Evolutionary conservation across 2,329 filamentous ascomycete genomes (phyloP).

Genomic region (Metarhizium guizhouense): DNA sequence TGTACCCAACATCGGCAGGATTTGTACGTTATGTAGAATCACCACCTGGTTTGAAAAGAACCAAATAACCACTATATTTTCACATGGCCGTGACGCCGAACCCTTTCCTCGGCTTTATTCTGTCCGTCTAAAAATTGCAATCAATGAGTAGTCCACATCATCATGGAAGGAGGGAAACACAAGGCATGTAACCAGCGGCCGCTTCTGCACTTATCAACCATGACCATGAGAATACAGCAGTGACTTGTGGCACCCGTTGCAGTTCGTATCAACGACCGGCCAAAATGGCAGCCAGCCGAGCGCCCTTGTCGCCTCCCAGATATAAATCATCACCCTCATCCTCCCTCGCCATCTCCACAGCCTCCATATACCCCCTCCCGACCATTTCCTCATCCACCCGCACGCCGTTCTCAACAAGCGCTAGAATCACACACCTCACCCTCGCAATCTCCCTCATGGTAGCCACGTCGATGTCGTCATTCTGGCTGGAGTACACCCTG

Average conservation of each 20-base stretch:
- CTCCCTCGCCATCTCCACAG: slow-evolving; percentile 62
- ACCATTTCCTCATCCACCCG: slow-evolving; percentile 88
- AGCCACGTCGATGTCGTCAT: slow-evolving; percentile 68
- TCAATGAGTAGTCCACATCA: background rate
- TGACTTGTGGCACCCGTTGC: background rate
- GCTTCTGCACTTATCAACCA: background rate
- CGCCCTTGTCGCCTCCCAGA: slow-evolving; percentile 48
- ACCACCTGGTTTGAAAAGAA: background rate
- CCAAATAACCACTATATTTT: background rate
- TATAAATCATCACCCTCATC: slow-evolving; percentile 52
- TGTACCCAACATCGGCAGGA: background rate
- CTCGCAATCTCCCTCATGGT: slow-evolving; percentile 84
- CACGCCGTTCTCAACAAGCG: slow-evolving; percentile 72
- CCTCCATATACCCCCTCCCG: slow-evolving; percentile 70
- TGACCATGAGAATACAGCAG: no score
- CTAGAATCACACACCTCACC: slow-evolving; percentile 70
- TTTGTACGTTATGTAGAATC: background rate
- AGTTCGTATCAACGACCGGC: slow-evolving; percentile 12
- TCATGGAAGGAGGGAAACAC: background rate
- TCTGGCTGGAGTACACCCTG: slow-evolving; percentile 90
- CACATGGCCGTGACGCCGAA: background rate
- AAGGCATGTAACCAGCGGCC: background rate
- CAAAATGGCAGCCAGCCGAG: slow-evolving; percentile 36
- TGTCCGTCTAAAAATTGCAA: background rate
- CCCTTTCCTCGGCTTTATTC: background rate